phyloP scores from a whole-genome alignment of 352 stramenopile genomes.

The Blastocystis sp. region DNA sequence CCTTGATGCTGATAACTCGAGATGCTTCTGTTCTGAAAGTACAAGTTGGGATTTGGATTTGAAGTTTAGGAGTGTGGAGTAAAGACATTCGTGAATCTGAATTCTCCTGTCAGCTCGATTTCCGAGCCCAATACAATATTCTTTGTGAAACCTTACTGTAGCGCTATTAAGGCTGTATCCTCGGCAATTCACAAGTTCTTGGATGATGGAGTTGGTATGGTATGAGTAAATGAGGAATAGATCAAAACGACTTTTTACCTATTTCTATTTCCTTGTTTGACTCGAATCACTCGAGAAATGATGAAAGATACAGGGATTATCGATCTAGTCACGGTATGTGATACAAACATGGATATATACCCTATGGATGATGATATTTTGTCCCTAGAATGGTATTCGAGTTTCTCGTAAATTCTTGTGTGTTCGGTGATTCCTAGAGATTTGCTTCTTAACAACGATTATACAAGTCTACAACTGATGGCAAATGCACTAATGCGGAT shows the following conservation, averaged over 20 bases:
- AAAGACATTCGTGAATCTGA: not conserved
- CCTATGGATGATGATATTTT: conserved; percentile 60
- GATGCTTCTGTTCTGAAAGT: conserved; percentile 19
- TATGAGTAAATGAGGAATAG: not conserved
- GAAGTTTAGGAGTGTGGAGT: conserved; percentile 19
- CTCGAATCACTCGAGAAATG: conserved; percentile 16
- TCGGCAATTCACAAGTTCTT: not conserved
- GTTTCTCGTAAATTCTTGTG: not conserved
- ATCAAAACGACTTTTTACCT: not conserved
- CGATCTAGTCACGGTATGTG: not conserved
- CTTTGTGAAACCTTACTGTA: not conserved
- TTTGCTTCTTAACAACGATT: conserved; percentile 51
- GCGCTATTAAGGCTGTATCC: not conserved
- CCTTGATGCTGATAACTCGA: conserved; percentile 39
- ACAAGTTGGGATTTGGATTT: not conserved
- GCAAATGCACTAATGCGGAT: conserved; percentile 33
- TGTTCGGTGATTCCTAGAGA: conserved; percentile 11
- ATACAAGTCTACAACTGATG: conserved; percentile 31
- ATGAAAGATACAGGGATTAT: conserved; percentile 21
- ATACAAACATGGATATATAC: conserved; percentile 50
- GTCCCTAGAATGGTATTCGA: not conserved
- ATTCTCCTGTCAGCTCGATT: not conserved
- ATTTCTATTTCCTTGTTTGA: conserved; percentile 49
- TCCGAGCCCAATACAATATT: conserved; percentile 7
- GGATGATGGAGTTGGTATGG: conserved; percentile 1